Evolutionary conservation across 192 early-diverging fungal species (phyloP), one percentile per base, ranked within the genome.

Genomic region (Backusella morwellensis): DNA sequence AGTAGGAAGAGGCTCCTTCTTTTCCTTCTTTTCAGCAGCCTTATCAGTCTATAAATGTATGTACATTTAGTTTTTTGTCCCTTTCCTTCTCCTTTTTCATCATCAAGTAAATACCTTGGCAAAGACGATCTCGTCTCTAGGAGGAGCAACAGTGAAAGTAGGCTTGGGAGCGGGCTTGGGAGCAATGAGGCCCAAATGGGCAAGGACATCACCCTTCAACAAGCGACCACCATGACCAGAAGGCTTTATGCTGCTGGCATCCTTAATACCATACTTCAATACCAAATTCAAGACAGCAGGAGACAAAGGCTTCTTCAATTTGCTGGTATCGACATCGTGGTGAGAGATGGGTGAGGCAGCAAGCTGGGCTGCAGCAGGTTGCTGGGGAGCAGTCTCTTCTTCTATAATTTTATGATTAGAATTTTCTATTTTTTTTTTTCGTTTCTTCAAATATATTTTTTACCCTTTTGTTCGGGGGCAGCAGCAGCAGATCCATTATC

Each of bases 151-250:
- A 44, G 86, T 81, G 29, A 80, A 80, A 14, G 77, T 86, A 17
- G 84, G 82, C 34, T 83, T 81, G 15, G 88, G 86, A 11, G 85
- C 84, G 35, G 88, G 85, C 29, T 82, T 78, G 34, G 84, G 73
- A 34, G 83, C 78, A 75, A 90, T 90, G 63, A 87, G 77, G 26
- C 88, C 89, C 77, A 94, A 76, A 79, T 90, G 91, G 17, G 81
- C 85, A 26, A 94, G 80, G 0, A 94, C 91, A 73, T 94, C 93
- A 56, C 93, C 93, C 84, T 94, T 94, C 59, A 94, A 84, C 41
- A 94, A 83, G 29, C 90, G 88, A 11, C 93, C 93, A 88, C 90
- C 85, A 68, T 88, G 89, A 70, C 91, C 88, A 82, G 93, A 85
- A 66, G 88, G 81, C 41, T 82, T 81, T 56, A 89, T 87, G 35